Conservation (phyloP, 2,329 filamentous ascomycete species). For the Trichoderma sp. region DNA sequence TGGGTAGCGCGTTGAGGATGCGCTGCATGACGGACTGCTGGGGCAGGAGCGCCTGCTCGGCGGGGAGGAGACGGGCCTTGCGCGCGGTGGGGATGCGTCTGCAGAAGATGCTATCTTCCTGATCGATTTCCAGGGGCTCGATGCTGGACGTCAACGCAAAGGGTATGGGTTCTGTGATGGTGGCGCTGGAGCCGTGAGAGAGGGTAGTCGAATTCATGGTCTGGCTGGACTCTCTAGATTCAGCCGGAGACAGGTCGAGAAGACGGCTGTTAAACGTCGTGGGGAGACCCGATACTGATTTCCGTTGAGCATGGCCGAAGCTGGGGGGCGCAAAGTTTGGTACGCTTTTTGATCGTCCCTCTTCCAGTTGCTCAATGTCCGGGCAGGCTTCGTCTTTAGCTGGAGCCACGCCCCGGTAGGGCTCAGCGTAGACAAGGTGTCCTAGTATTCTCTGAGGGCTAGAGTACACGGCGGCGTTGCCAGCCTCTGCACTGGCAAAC, state of each 20-base stretch:
- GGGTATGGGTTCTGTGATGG: constrained; percentile 37
- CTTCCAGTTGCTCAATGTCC: constrained; percentile 44
- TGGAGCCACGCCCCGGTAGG: constrained; percentile 64
- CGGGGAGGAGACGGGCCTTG: constrained; percentile 61
- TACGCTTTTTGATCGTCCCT: constrained; percentile 37
- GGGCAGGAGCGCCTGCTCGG: constrained; percentile 68
- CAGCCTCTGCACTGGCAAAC: constrained; percentile 70
- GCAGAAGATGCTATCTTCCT: constrained; percentile 48
- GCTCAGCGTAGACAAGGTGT: constrained; percentile 67
- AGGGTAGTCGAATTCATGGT: constrained; percentile 58
- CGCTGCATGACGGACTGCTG: constrained; percentile 64
- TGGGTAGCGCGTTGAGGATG: constrained; percentile 62
- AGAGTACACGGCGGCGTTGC: constrained; percentile 64
- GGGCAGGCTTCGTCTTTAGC: constrained; percentile 61
- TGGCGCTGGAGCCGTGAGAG: constrained; percentile 44
- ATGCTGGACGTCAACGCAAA: constrained; percentile 24
- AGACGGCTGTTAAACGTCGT: constrained; percentile 39
- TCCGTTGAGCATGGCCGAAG: constrained; percentile 28
- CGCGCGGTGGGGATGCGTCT: constrained; percentile 65
- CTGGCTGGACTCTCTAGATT: constrained; percentile 50
- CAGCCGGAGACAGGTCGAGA: constrained; percentile 41
- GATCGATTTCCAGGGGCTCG: constrained; percentile 31
- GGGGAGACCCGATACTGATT: constrained; percentile 31
- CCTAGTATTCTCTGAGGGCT: constrained; percentile 72
- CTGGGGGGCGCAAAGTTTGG: constrained; percentile 26